Evolutionary conservation across 139 green algal genomes (phyloP).

Genomic region (Pleodorina starrii): DNA sequence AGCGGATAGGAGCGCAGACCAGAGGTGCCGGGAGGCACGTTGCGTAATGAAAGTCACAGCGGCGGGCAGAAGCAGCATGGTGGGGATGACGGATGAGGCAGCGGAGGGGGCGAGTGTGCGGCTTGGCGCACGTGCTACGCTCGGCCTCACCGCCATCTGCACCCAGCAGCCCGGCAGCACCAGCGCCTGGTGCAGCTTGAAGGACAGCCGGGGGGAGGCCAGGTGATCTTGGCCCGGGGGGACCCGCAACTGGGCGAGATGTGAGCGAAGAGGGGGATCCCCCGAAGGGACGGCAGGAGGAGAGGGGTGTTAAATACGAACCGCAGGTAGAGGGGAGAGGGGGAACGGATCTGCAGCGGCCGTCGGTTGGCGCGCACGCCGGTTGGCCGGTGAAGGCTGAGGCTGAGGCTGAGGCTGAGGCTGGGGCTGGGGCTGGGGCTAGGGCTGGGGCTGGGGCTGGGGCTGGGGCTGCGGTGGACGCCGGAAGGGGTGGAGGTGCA

Average conservation of each 20-base stretch:
- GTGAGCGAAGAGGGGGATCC: not conserved
- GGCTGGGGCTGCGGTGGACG: too few relatives aligned
- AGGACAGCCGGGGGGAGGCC: not conserved
- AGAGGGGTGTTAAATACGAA: not conserved
- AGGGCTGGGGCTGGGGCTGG: too few relatives aligned
- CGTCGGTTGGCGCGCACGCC: too few relatives aligned
- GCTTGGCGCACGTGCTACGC: too few relatives aligned
- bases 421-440: too few relatives aligned
- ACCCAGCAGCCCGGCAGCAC: conserved; percentile 22
- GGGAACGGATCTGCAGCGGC: too few relatives aligned
- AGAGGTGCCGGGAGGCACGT: not conserved
- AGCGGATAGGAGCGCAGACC: too few relatives aligned
- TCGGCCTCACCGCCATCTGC: conserved; percentile 18
- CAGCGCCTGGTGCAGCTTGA: conserved; percentile 33
- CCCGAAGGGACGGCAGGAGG: not conserved
- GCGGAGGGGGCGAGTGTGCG: not conserved
- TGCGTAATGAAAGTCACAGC: not conserved
- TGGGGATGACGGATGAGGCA: not conserved
- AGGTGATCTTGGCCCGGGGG: conserved; percentile 10
- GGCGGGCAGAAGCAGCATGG: not conserved
- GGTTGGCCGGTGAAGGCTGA: too few relatives aligned
- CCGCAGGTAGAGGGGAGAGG: not conserved
- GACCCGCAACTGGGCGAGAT: not conserved
- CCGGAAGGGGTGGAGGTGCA: too few relatives aligned
- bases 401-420: too few relatives aligned